Evolutionary conservation across 2,329 filamentous ascomycete genomes (phyloP).

Genomic region (Thermothelomyces thermophilus): DNA sequence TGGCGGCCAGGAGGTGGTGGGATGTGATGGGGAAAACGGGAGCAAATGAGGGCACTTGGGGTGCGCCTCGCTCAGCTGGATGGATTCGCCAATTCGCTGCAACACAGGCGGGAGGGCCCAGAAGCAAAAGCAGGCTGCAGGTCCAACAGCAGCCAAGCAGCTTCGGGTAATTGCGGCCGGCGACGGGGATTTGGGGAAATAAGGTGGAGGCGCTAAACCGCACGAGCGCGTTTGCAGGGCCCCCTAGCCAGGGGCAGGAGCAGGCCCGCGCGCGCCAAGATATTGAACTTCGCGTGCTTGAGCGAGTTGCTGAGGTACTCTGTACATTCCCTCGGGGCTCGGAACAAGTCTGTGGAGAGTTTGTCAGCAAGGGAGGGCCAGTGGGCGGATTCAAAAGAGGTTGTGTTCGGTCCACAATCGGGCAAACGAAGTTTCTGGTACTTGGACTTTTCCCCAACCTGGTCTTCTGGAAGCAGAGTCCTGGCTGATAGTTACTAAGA

Average conservation of each 20-base stretch:
- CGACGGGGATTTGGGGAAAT: slow-evolving; percentile 23
- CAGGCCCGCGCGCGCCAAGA: slow-evolving; percentile 6
- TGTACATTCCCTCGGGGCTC: neutral
- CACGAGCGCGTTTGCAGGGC: neutral
- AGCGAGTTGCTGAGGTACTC: neutral
- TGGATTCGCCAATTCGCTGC: slow-evolving; percentile 16
- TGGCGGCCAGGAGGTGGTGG: neutral
- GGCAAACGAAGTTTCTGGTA: too few relatives aligned
- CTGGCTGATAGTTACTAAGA: too few relatives aligned
- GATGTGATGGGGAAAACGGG: slow-evolving; percentile 17
- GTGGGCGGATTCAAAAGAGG: too few relatives aligned
- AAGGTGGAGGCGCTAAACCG: slow-evolving; percentile 19
- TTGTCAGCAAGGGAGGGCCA: too few relatives aligned
- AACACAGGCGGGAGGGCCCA: neutral
- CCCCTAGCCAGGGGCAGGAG: neutral
- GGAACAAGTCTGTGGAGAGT: too few relatives aligned
- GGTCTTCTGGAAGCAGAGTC: too few relatives aligned
- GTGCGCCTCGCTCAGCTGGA: slow-evolving; percentile 17
- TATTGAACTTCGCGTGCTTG: neutral
- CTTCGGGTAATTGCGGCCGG: slow-evolving; percentile 15
- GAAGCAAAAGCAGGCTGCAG: slow-evolving; percentile 15
- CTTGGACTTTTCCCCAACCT: too few relatives aligned
- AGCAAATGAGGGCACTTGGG: slow-evolving; percentile 19
- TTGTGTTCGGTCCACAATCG: too few relatives aligned
- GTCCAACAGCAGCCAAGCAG: slow-evolving; percentile 16